phyloP scores from a whole-genome alignment of 208 protist genomes.

The Leishmania amazonensis region DNA sequence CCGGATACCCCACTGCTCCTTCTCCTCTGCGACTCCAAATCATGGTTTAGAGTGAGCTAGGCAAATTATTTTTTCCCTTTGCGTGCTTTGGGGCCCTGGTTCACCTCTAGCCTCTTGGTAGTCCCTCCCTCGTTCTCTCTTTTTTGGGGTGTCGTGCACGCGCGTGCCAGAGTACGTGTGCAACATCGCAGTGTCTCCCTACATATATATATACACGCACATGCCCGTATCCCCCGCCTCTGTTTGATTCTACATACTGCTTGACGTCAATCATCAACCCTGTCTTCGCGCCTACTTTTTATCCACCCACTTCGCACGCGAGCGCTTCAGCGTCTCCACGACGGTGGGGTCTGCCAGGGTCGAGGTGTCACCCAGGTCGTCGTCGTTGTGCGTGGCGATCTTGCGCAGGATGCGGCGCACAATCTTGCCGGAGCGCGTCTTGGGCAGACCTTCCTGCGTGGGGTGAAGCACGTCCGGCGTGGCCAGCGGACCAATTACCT shows the following conservation, averaged over 20 bases:
- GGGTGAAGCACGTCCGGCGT: constrained; percentile 91
- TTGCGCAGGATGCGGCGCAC: constrained; percentile 98
- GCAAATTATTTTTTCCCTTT: neutral
- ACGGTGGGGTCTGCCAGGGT: constrained; percentile 93
- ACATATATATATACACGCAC: neutral
- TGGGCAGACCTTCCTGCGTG: constrained; percentile 91
- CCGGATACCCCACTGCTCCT: neutral
- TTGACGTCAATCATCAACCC: neutral
- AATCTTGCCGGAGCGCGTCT: constrained; percentile 98
- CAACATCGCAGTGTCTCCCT: neutral
- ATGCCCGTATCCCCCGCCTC: neutral
- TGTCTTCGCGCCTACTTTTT: constrained; percentile 61
- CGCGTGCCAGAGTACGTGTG: neutral
- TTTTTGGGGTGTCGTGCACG: neutral
- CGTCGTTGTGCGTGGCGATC: constrained; percentile 83
- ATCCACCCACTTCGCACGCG: constrained; percentile 86
- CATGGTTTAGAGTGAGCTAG: neutral
- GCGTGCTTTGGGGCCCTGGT: too few species aligned
- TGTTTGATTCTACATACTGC: neutral
- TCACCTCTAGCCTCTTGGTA: too few species aligned
- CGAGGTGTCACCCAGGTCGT: constrained; percentile 91
- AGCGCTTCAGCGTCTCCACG: constrained; percentile 91
- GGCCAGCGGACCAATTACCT: constrained; percentile 95
- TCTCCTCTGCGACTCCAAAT: too few species aligned
- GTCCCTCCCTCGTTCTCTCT: neutral